A percentile compares a stretch with the other conserved stretches of the same genome.
Conservation (phyloP, 345 rosid species). For the Camelina neglecta region DNA sequence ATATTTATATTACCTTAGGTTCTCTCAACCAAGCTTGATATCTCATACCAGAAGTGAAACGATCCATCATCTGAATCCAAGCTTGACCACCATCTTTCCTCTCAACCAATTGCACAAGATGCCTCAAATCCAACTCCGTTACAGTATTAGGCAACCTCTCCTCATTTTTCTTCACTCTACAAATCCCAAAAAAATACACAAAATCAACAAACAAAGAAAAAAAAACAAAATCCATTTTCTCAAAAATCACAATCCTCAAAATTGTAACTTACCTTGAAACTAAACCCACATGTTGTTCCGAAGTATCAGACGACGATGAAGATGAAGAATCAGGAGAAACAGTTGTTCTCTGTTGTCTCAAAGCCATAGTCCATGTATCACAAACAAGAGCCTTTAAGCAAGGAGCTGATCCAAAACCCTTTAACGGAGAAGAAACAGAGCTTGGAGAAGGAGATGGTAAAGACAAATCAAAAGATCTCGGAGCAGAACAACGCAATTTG, state of each 20-base stretch:
- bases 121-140: slow-evolving; percentile 64
- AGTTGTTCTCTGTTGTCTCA: slow-evolving; percentile 33
- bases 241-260: background rate
- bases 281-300: slow-evolving; percentile 15
- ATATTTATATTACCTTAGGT: slow-evolving; percentile 49
- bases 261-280: slow-evolving; percentile 30
- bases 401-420: slow-evolving; percentile 52
- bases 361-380: slow-evolving; percentile 42
- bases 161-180: slow-evolving; percentile 45
- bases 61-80: slow-evolving; percentile 83
- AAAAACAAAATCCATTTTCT: too few relatives aligned
- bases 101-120: slow-evolving; percentile 66
- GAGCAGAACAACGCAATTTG: slow-evolving; percentile 40
- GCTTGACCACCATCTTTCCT: slow-evolving; percentile 75
- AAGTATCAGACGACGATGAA: slow-evolving; percentile 34
- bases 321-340: slow-evolving; percentile 39
- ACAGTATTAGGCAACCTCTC: slow-evolving; percentile 53
- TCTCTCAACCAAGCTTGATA: slow-evolving; percentile 87
- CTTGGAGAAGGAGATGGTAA: slow-evolving; percentile 41
- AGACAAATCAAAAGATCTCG: slow-evolving; percentile 51
- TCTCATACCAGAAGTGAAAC: slow-evolving; percentile 59
- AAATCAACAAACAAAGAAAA: slow-evolving; percentile 18
- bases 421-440: slow-evolving; percentile 44
- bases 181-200: slow-evolving; percentile 22
- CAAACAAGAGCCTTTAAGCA: slow-evolving; percentile 51